These are phyloP conservation scores for Knufia fluminis DNA, from an alignment of 2,329 filamentous ascomycete species.

Conservation along the genomic window DNA sequence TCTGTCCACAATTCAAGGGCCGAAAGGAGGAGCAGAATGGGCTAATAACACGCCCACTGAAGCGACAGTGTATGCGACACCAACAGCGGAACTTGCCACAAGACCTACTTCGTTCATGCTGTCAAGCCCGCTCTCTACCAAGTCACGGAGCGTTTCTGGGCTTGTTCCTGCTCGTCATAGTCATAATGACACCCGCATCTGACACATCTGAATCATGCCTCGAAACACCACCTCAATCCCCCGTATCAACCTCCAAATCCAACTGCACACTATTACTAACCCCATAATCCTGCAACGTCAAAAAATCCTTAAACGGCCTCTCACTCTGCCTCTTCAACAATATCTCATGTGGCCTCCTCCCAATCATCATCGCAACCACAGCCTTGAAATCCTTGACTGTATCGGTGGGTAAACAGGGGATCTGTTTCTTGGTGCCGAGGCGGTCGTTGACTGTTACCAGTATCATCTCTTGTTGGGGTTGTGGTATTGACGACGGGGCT, in stretches of 20 bases:
- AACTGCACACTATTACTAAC: slow-evolving; percentile 73
- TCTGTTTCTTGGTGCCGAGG: slow-evolving; percentile 89
- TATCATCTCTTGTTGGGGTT: slow-evolving; percentile 67
- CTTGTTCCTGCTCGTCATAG: too few relatives aligned
- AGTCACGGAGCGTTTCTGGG: too few relatives aligned
- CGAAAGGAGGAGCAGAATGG: too few relatives aligned
- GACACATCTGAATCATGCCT: too few relatives aligned
- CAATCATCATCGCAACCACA: slow-evolving; percentile 81
- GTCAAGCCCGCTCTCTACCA: neutral
- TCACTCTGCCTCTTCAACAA: slow-evolving; percentile 86
- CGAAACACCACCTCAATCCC: too few relatives aligned
- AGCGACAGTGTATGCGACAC: neutral
- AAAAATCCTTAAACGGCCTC: slow-evolving; percentile 82
- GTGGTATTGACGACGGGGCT: slow-evolving; percentile 29
- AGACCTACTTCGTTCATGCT: too few relatives aligned
- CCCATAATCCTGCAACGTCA: slow-evolving; percentile 86
- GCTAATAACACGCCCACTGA: too few relatives aligned
- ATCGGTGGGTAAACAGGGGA: slow-evolving; percentile 80
- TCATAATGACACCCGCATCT: too few relatives aligned
- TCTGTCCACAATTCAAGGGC: too few relatives aligned
- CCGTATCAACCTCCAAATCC: slow-evolving; percentile 42
- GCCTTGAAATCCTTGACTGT: slow-evolving; percentile 80
- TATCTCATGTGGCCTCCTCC: slow-evolving; percentile 82
- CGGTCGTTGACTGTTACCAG: slow-evolving; percentile 89
- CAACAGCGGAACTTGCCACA: too few relatives aligned